These are phyloP conservation scores for Skeletonema tropicum DNA, from an alignment of 108 stramenopile genomes.

Conservation along the genomic window DNA sequence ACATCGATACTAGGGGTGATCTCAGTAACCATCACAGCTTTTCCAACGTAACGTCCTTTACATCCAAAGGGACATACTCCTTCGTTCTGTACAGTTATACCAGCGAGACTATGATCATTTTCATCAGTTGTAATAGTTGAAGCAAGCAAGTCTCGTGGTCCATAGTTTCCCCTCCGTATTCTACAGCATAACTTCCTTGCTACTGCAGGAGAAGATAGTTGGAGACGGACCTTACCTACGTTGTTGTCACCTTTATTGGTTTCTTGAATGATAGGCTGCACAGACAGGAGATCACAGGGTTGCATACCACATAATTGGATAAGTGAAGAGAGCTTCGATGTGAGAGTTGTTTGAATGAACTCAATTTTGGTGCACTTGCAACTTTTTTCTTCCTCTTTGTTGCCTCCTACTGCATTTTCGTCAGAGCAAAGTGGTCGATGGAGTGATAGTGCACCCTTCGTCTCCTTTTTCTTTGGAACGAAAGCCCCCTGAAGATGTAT, in stretches of 20 bases:
- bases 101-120: neutral
- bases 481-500: slow-evolving; percentile 66
- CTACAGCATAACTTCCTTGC: neutral
- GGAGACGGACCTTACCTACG: neutral
- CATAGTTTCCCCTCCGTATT: slow-evolving; percentile 1
- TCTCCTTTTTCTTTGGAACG: slow-evolving; percentile 37
- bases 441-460: slow-evolving; percentile 1
- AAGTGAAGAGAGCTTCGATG: neutral
- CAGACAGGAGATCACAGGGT: neutral
- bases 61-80: slow-evolving; percentile 14
- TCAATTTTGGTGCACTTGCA: neutral
- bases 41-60: neutral
- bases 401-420: neutral
- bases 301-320: neutral
- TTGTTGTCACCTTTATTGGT: neutral
- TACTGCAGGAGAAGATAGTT: neutral
- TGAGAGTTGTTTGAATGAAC: neutral
- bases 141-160: slow-evolving; percentile 4
- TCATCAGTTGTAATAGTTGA: neutral
- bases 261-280: neutral
- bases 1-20: slow-evolving; percentile 1
- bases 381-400: neutral
- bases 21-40: slow-evolving; percentile 6
- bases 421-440: neutral
- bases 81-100: neutral